These are phyloP conservation scores for Areca catechu DNA, from an alignment of 176 grass and related monocot genomes.

Conservation along the genomic window DNA sequence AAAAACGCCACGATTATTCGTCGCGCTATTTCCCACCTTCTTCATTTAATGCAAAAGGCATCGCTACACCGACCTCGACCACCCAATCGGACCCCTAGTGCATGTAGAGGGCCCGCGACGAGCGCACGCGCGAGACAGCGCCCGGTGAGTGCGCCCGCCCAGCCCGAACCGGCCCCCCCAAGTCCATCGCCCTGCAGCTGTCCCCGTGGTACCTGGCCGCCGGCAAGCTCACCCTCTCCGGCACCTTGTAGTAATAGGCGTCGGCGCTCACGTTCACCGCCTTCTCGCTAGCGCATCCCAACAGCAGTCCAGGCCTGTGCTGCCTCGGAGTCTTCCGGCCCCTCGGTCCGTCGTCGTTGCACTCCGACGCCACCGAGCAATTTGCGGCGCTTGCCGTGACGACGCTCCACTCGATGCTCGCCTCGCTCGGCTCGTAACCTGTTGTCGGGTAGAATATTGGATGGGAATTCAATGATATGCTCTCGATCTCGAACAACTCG, in stretches of 20 bases:
- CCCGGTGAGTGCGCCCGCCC: background rate
- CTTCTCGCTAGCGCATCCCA: conserved; percentile 60
- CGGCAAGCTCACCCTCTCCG: background rate
- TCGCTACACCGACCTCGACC: no score
- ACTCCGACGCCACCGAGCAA: conserved; percentile 34
- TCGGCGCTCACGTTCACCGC: conserved; percentile 43
- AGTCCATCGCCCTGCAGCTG: conserved; percentile 16
- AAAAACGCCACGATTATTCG: no score
- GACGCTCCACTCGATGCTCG: conserved; percentile 84
- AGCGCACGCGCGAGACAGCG: no score
- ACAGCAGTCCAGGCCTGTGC: conserved; percentile 34
- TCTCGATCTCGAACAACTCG: conserved; percentile 96
- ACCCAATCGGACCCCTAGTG: no score
- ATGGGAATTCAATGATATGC: conserved; percentile 46
- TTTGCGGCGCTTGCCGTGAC: conserved; percentile 48
- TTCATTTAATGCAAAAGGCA: no score
- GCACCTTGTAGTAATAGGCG: background rate
- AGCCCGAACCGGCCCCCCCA: background rate
- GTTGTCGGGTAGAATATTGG: conserved; percentile 13
- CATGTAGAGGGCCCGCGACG: no score
- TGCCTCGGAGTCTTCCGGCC: background rate
- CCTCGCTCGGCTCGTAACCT: conserved; percentile 70
- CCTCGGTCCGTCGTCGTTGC: background rate
- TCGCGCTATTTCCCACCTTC: no score
- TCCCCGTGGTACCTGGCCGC: conserved; percentile 24